These are phyloP conservation scores for Madurella mycetomatis DNA, from an alignment of 2,329 filamentous ascomycete species.

Conservation along the genomic window DNA sequence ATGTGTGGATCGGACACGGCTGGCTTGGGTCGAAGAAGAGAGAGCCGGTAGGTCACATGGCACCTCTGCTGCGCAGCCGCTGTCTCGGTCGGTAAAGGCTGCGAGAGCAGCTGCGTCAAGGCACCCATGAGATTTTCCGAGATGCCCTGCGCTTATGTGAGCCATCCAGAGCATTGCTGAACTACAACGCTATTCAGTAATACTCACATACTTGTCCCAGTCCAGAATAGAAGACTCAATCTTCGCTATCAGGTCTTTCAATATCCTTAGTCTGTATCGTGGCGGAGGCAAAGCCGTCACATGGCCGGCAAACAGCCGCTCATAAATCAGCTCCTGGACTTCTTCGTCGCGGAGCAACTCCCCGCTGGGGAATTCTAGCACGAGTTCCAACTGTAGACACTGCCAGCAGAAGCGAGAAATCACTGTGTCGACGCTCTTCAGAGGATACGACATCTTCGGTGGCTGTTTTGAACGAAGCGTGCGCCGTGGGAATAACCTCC, in stretches of 20 bases:
- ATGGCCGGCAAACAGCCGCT: conserved; percentile 60
- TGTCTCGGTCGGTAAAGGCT: conserved; percentile 59
- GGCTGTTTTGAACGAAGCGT: not conserved
- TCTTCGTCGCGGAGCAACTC: conserved; percentile 53
- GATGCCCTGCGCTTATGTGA: conserved; percentile 58
- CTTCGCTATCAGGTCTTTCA: conserved; percentile 67
- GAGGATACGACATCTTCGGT: not conserved
- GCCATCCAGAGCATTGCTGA: not conserved
- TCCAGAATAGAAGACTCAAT: conserved; percentile 73
- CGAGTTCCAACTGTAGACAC: conserved; percentile 69
- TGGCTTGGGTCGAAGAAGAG: conserved; percentile 28
- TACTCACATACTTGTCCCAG: conserved; percentile 81
- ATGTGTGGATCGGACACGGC: conserved; percentile 35
- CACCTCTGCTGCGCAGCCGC: conserved; percentile 65
- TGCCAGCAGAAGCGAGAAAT: conserved; percentile 60
- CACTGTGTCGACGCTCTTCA: conserved; percentile 1
- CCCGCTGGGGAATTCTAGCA: conserved; percentile 60
- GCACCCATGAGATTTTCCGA: conserved; percentile 72
- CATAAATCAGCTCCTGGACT: conserved; percentile 64
- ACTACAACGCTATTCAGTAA: not conserved
- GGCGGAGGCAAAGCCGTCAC: conserved; percentile 57
- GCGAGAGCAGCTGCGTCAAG: conserved; percentile 61
- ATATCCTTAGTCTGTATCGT: conserved; percentile 64
- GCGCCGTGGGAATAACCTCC: too few species aligned
- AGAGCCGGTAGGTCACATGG: conserved; percentile 66